Conservation (phyloP, 345 rosid species). For the Eucalyptus pauciflora region DNA sequence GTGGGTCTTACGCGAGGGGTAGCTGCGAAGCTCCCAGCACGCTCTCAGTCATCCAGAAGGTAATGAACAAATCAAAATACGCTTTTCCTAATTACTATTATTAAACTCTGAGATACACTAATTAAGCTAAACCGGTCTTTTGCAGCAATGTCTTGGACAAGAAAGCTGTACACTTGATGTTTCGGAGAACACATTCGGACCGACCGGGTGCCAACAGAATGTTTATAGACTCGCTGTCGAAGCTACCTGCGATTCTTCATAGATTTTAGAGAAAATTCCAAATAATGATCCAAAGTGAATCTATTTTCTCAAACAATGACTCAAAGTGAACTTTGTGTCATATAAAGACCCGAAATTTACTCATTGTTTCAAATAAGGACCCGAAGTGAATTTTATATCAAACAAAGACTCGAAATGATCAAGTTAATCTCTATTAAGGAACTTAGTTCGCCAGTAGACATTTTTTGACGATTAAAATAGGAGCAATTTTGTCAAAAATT, state of each 20-base stretch:
- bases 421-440: no score
- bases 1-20: conserved; percentile 9
- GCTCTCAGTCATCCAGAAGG: not conserved
- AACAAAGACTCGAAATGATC: no score
- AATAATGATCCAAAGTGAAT: no score
- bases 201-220: not conserved
- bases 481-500: no score
- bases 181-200: conserved; percentile 8
- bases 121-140: not conserved
- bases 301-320: no score
- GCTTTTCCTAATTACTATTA: not conserved
- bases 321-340: no score
- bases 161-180: conserved; percentile 6
- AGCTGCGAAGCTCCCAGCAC: not conserved
- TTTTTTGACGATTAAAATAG: no score
- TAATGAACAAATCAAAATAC: not conserved
- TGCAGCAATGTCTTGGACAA: conserved; percentile 14
- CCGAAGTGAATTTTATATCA: no score
- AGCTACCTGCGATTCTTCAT: conserved; percentile 2
- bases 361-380: no score
- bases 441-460: no score
- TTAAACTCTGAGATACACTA: not conserved
- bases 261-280: not conserved
- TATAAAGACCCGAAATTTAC: no score
- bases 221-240: conserved; percentile 12